Evolutionary conservation across 208 protist genomes (phyloP).

Genomic region (Strigomonas oncopelti): DNA sequence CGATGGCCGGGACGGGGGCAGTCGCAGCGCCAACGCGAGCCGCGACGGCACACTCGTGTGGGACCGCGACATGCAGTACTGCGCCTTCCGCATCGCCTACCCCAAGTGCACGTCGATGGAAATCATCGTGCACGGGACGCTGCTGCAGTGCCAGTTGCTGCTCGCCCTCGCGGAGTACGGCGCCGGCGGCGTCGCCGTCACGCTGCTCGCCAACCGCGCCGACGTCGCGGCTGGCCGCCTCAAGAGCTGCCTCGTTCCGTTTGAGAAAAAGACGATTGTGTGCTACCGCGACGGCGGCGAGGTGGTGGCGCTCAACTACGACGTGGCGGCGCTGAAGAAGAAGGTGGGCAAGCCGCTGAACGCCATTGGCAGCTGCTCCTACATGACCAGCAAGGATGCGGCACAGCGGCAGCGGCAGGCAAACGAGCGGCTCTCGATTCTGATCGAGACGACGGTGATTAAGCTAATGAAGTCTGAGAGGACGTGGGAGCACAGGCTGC

Average conservation of each 20-base stretch:
- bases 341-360: not conserved
- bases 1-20: not conserved
- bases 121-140: slow-evolving; percentile 30
- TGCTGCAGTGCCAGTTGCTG: slow-evolving; percentile 37
- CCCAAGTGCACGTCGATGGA: slow-evolving; percentile 20
- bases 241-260: no score
- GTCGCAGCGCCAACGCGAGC: not conserved
- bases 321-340: not conserved
- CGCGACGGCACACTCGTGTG: slow-evolving; percentile 21
- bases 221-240: no score
- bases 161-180: no score
- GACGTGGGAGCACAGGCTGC: not conserved
- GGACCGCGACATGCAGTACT: slow-evolving; percentile 16
- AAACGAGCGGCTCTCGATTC: not conserved
- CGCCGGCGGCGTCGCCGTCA: no score
- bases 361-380: not conserved
- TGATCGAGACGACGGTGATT: not conserved
- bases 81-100: slow-evolving; percentile 30
- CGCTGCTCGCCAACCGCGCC: no score
- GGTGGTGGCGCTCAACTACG: slow-evolving; percentile 1
- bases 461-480: slow-evolving; percentile 3
- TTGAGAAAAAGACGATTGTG: no score
- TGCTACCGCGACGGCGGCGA: not conserved
- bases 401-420: not conserved
- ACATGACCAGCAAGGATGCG: not conserved